phyloP scores from a whole-genome alignment of 257 asterid genomes.

The Ophiorrhiza pumila region DNA sequence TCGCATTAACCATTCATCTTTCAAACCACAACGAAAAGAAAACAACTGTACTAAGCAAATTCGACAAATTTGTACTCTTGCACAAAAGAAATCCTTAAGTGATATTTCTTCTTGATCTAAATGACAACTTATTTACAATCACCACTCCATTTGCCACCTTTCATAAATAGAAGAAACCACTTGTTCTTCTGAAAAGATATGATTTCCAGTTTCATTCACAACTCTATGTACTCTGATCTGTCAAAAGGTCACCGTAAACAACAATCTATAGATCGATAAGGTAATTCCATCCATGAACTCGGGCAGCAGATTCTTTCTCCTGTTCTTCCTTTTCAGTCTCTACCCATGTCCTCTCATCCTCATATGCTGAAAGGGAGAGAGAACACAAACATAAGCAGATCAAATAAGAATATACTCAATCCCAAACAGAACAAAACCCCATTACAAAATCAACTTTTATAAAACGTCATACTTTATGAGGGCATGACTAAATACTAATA shows the following conservation, averaged over 20 bases:
- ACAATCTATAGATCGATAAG: background rate
- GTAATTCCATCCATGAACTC: constrained; percentile 20
- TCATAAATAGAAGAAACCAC: background rate
- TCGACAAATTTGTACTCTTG: constrained; percentile 10
- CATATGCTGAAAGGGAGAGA: constrained; percentile 40
- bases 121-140: background rate
- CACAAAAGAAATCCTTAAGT: background rate
- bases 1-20: background rate
- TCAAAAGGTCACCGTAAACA: background rate
- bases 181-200: constrained; percentile 1
- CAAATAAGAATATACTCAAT: background rate
- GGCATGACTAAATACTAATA: too few relatives aligned
- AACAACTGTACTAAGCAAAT: background rate
- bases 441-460: too few relatives aligned
- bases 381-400: background rate
- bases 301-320: constrained; percentile 43
- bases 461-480: too few relatives aligned
- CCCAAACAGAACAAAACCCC: background rate
- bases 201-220: constrained; percentile 3
- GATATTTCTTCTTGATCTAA: background rate
- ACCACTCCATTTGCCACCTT: background rate
- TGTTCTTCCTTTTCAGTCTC: constrained; percentile 48
- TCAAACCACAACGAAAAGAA: background rate
- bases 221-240: background rate
- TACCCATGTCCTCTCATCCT: constrained; percentile 45